Percentiles rank a stretch among this genome's conserved stretches.
phyloP scores from a whole-genome alignment of 805 yeast genomes.

The Ogataea zsoltii region DNA sequence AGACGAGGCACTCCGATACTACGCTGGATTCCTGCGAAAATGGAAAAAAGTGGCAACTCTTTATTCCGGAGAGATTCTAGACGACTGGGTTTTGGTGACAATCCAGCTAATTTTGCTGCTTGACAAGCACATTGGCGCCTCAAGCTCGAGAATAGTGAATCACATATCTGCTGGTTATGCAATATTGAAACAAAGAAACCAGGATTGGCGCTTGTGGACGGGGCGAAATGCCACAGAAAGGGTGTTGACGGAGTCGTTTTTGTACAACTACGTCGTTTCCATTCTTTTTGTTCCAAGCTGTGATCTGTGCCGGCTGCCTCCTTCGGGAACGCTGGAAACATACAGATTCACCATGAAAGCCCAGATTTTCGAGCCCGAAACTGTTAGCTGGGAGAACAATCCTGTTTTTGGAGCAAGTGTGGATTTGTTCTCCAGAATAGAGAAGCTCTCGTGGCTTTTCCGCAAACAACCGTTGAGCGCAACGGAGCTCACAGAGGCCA shows the following conservation, averaged over 20 bases:
- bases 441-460: conserved; percentile 12
- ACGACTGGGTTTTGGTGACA: conserved; percentile 11
- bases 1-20: conserved; percentile 5
- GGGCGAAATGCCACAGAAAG: conserved; percentile 5
- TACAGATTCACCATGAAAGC: neutral
- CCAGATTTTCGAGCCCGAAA: conserved; percentile 3
- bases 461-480: neutral
- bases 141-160: conserved; percentile 1
- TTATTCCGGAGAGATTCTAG: neutral
- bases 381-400: conserved; percentile 10
- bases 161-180: conserved; percentile 7
- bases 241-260: conserved; percentile 10
- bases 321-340: conserved; percentile 3
- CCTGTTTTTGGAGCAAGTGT: conserved; percentile 13
- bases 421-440: conserved; percentile 8
- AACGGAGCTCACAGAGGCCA: neutral
- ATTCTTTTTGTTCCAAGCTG: conserved; percentile 7
- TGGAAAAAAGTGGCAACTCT: conserved; percentile 3
- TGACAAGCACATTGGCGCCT: conserved; percentile 12
- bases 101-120: conserved; percentile 9
- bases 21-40: conserved; percentile 1
- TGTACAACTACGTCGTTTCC: conserved; percentile 11
- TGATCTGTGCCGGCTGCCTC: conserved; percentile 5
- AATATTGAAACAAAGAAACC: neutral
- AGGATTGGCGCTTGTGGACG: neutral